Percentiles rank a stretch among this genome's conserved stretches.
Evolutionary conservation across 2,329 filamentous ascomycete species (phyloP).

Genomic region (Hypoxylon sp.): DNA sequence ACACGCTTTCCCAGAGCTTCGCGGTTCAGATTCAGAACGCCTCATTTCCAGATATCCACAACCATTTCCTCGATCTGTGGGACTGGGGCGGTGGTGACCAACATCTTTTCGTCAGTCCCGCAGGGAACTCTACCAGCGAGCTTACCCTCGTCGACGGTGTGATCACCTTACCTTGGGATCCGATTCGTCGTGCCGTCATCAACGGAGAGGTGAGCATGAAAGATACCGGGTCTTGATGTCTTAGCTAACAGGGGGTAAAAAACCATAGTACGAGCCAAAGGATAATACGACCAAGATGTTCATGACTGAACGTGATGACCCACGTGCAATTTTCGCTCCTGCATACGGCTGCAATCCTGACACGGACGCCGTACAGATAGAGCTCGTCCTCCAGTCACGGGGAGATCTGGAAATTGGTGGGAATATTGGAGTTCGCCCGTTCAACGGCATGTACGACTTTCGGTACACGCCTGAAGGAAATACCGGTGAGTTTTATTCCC

Average conservation of each 20-base stretch:
- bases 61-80: slow-evolving; percentile 56
- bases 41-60: slow-evolving; percentile 54
- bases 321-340: slow-evolving; percentile 58
- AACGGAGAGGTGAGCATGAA: slow-evolving; percentile 58
- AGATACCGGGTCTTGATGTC: neutral
- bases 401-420: slow-evolving; percentile 52
- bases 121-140: slow-evolving; percentile 55
- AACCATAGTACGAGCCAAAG: slow-evolving; percentile 54
- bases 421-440: slow-evolving; percentile 57
- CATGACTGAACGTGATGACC: slow-evolving; percentile 61
- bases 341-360: slow-evolving; percentile 59
- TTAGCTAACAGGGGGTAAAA: neutral
- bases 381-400: slow-evolving; percentile 54
- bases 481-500: slow-evolving; percentile 48
- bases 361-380: slow-evolving; percentile 56
- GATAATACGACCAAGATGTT: slow-evolving; percentile 64
- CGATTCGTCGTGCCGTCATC: slow-evolving; percentile 56
- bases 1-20: slow-evolving; percentile 54
- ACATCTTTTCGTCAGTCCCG: slow-evolving; percentile 56
- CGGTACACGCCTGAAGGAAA: slow-evolving; percentile 59
- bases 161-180: slow-evolving; percentile 51
- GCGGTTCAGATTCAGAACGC: slow-evolving; percentile 56
- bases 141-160: slow-evolving; percentile 57
- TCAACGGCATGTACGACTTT: slow-evolving; percentile 57
- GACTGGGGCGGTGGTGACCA: slow-evolving; percentile 57